Evolutionary conservation across 495 filamentous ascomycete genomes (phyloP).

Genomic region (Hypoxylon fuscum): DNA sequence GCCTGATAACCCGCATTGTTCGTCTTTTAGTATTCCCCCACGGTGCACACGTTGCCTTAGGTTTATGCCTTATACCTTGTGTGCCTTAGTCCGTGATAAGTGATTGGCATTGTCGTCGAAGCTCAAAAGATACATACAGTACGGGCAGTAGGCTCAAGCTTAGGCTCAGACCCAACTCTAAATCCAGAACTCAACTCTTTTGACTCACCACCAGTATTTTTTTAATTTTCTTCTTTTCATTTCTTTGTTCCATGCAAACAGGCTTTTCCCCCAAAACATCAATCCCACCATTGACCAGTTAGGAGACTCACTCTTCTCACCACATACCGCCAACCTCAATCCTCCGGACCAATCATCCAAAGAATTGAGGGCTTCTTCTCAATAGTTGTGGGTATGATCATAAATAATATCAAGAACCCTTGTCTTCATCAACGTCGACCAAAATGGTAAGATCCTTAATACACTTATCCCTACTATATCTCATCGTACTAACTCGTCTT

Average conservation of each 20-base stretch:
- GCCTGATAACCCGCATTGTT: too few relatives aligned
- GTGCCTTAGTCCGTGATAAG: too few relatives aligned
- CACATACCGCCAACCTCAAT: neutral
- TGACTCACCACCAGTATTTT: slow-evolving; percentile 8
- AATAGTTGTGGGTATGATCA: slow-evolving; percentile 7
- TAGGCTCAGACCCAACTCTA: slow-evolving; percentile 2
- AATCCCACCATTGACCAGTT: too few relatives aligned
- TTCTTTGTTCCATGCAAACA: slow-evolving; percentile 21
- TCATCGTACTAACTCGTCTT: slow-evolving; percentile 10
- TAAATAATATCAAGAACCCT: slow-evolving; percentile 5
- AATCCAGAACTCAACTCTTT: neutral
- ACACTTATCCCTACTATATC: neutral
- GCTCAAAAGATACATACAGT: too few relatives aligned
- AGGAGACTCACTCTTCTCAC: too few relatives aligned
- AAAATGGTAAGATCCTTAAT: slow-evolving; percentile 18
- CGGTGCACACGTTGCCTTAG: too few relatives aligned
- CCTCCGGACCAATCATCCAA: neutral
- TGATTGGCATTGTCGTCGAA: too few relatives aligned
- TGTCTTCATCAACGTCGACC: slow-evolving; percentile 15
- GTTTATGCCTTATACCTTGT: too few relatives aligned
- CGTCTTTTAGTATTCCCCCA: too few relatives aligned
- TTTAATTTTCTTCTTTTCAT: too few relatives aligned
- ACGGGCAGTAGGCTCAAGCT: too few relatives aligned
- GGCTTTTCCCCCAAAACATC: slow-evolving; percentile 1
- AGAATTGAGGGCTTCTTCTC: neutral